Evolutionary conservation across 2,329 filamentous ascomycete genomes (phyloP).

Genomic region (Pseudogymnoascus sp.): DNA sequence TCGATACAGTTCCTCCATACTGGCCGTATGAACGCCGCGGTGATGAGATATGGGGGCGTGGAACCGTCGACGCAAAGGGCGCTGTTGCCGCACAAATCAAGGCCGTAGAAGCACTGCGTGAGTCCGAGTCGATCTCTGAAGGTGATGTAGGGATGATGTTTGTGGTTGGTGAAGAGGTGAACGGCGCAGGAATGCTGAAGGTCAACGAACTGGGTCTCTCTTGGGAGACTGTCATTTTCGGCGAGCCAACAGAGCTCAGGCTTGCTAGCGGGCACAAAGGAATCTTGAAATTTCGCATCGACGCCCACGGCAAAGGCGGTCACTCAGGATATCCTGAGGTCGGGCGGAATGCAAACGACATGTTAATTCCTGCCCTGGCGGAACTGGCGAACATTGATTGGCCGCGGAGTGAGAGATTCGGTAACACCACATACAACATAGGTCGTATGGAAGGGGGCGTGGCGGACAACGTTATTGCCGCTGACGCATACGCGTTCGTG

Average conservation of each 20-base stretch:
- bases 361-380: slow-evolving; percentile 66
- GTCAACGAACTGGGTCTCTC: slow-evolving; percentile 42
- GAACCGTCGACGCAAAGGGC: slow-evolving; percentile 65
- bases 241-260: slow-evolving; percentile 84
- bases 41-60: slow-evolving; percentile 60
- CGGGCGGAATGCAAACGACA: slow-evolving; percentile 75
- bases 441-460: slow-evolving; percentile 74
- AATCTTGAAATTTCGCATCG: slow-evolving; percentile 59
- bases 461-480: slow-evolving; percentile 81
- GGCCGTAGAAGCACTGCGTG: slow-evolving; percentile 53
- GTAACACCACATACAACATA: slow-evolving; percentile 84
- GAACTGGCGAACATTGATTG: slow-evolving; percentile 62
- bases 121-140: slow-evolving; percentile 32
- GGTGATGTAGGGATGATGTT: slow-evolving; percentile 55
- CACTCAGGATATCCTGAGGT: slow-evolving; percentile 93
- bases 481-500: slow-evolving; percentile 59
- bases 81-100: slow-evolving; percentile 67
- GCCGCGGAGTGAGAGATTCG: slow-evolving; percentile 69
- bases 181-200: slow-evolving; percentile 70
- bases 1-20: slow-evolving; percentile 55
- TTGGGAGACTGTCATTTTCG: slow-evolving; percentile 74
- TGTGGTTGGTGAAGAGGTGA: slow-evolving; percentile 76
- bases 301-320: slow-evolving; percentile 66
- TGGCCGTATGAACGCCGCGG: slow-evolving; percentile 31
- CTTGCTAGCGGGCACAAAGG: slow-evolving; percentile 92